Base-by-base conservation (phyloP, 441 rosid species). In the Jatropha multifida region DNA sequence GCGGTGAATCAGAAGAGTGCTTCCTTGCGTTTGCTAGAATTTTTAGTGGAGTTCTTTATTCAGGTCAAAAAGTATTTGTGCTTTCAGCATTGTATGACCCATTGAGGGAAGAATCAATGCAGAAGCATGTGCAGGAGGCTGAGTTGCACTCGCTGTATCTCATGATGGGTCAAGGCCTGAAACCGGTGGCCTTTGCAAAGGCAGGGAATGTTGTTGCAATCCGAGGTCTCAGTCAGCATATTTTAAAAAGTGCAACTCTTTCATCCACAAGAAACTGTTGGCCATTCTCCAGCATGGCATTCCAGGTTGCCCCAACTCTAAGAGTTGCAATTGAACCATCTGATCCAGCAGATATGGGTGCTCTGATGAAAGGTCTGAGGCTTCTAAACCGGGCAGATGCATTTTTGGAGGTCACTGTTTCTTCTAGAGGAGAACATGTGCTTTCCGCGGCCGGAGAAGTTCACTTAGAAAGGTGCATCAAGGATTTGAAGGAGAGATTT, bases 111-210 rank as follows among this genome's bases (percentile, higher is more conserved):
- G 95, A 93, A 62, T 88, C 92, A 4, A 80, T 82, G 83, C 98
- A 92, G 72, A 95, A 88, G 82, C 94, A 93, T 65, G 71, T 92
- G 74, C 97, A 93, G 81, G 94, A 88, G 83, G 99, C 97, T 69
- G 92, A 90, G 80, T 79, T 95, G 70, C 94, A 88, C 18, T 92
- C 97, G 6, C 80, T 93, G 44, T 95, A 95, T 89, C 85, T 93
- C 71, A 95, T 93, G 99, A 95, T 93, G 98, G 97, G 99, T 72
- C 98, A 95, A 80, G 97, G 95, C 59, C 81, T 95, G 79, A 90
- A 70, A 75, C 96, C 95, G 3, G 96, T 93, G 40, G 82, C 89
- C 20, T 86, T 85, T 71, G 99, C 90, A 12, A 90, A 87, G 83
- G 96, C 99, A 41, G 98, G 98, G 67, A 89, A 90, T 80, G 70